phyloP scores from a whole-genome alignment of 2,329 filamentous ascomycete species.

The Orbilia quercus region DNA sequence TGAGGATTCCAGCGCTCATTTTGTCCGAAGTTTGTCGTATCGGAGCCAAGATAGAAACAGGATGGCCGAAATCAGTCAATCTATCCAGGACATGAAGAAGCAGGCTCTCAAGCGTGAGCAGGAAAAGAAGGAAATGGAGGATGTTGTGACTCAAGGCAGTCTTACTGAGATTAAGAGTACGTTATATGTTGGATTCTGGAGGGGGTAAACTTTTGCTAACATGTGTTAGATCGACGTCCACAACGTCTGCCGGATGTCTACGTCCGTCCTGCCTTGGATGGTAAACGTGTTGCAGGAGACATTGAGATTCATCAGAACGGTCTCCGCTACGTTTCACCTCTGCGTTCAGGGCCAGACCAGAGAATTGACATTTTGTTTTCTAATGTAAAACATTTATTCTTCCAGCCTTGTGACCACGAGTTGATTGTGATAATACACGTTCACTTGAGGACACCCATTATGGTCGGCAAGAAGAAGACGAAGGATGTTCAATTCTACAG shows the following conservation, averaged over 20 bases:
- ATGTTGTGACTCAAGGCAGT: slow-evolving; percentile 98
- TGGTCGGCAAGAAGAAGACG: slow-evolving; percentile 98
- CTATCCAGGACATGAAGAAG: slow-evolving; percentile 96
- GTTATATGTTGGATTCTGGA: not conserved
- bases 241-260: slow-evolving; percentile 93
- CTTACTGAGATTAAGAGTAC: slow-evolving; percentile 86
- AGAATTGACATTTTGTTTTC: slow-evolving; percentile 94
- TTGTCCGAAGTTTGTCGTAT: slow-evolving; percentile 94
- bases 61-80: slow-evolving; percentile 88
- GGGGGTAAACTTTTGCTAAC: slow-evolving; percentile 60
- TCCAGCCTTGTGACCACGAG: slow-evolving; percentile 96
- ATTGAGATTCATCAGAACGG: slow-evolving; percentile 99
- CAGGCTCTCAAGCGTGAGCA: slow-evolving; percentile 91
- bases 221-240: slow-evolving; percentile 80
- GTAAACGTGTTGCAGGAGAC: slow-evolving; percentile 94
- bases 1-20: slow-evolving; percentile 94
- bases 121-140: slow-evolving; percentile 99
- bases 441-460: slow-evolving; percentile 96
- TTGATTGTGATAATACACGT: slow-evolving; percentile 98
- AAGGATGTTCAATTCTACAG: slow-evolving; percentile 99
- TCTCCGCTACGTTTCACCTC: slow-evolving; percentile 89
- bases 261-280: slow-evolving; percentile 92
- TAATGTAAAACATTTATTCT: slow-evolving; percentile 98
- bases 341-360: slow-evolving; percentile 75
- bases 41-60: slow-evolving; percentile 88